Evolutionary conservation across 345 rosid species (phyloP).

Genomic region (Rhizophora apiculata): DNA sequence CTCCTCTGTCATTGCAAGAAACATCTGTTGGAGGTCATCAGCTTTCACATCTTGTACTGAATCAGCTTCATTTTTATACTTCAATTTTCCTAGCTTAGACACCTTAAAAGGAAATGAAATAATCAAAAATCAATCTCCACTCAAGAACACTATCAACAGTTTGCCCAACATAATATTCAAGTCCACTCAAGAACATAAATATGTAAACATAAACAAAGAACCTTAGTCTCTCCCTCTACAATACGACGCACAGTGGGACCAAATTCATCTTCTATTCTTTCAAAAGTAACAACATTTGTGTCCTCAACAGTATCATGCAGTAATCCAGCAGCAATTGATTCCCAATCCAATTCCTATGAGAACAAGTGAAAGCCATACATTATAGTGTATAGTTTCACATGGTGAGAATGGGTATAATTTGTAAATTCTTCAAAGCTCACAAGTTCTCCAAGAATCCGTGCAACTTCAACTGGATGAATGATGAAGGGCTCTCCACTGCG

Average conservation of each 20-base stretch:
- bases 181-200: constrained; percentile 7
- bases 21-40: constrained; percentile 98
- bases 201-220: constrained; percentile 28
- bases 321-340: constrained; percentile 93
- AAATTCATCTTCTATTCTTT: constrained; percentile 87
- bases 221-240: constrained; percentile 99
- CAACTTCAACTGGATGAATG: constrained; percentile 98
- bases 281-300: constrained; percentile 86
- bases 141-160: constrained; percentile 4
- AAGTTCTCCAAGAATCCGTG: constrained; percentile 93
- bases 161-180: constrained; percentile 7
- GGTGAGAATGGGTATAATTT: constrained; percentile 13
- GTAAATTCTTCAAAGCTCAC: constrained; percentile 45
- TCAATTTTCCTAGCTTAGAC: constrained; percentile 89
- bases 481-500: constrained; percentile 99
- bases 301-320: constrained; percentile 98
- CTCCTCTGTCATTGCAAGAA: constrained; percentile 98
- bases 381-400: constrained; percentile 16
- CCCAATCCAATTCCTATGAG: constrained; percentile 94
- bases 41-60: constrained; percentile 96
- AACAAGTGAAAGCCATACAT: constrained; percentile 23
- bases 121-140: constrained; percentile 9
- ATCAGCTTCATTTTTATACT: constrained; percentile 67
- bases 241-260: constrained; percentile 86
- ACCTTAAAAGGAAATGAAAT: constrained; percentile 44